Evolutionary conservation across 345 rosid genomes (phyloP), one percentile per base, ranked within the genome.

Genomic region (Lumnitzera littorea): DNA sequence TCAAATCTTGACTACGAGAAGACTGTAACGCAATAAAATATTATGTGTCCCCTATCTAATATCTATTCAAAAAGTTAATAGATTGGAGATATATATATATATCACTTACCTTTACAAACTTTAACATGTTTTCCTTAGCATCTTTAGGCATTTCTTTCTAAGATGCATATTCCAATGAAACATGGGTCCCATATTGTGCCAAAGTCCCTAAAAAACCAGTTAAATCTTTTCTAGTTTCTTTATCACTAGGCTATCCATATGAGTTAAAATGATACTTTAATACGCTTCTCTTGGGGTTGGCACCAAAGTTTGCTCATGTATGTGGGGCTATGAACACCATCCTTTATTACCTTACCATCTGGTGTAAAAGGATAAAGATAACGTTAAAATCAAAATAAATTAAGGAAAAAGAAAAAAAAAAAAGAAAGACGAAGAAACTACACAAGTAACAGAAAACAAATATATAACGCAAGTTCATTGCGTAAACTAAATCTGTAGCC

Each of bases 81-180:
- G 15, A 25, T 13, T 13, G 47, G n/a, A n/a, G 3, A 36, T 17
- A 31, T 36, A 15, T 15, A 27, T 56, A 12, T 25, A 2, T 2
- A 29, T 29, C 2, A 29, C 43, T 56, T 25, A 56, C 60, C 60
- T 56, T 56, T 13, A 56, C 60, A 13, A 56, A 25, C 46, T 56
- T 15, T 20, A 56, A 12, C 60, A 56, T 56, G 0, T 56, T 17
- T 36, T 27, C 46, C 43, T 56, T 56, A 56, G 29, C 14, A 0
- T 36, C 14, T 2, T 25, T 47, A 56, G 60, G 60, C 60, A 56
- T 25, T 20, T 56, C 43, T 47, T 12, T 36, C 60, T 46, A 56
- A 1, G 41, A 27, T 23, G 16, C 1, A 20, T 25, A 56, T 12
- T 56, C 47, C 12, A 56, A 20, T 1, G 60, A 47, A 13, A 46